Base-by-base conservation (phyloP, 768 basidiomycete species). In the Leccinum broughii region DNA sequence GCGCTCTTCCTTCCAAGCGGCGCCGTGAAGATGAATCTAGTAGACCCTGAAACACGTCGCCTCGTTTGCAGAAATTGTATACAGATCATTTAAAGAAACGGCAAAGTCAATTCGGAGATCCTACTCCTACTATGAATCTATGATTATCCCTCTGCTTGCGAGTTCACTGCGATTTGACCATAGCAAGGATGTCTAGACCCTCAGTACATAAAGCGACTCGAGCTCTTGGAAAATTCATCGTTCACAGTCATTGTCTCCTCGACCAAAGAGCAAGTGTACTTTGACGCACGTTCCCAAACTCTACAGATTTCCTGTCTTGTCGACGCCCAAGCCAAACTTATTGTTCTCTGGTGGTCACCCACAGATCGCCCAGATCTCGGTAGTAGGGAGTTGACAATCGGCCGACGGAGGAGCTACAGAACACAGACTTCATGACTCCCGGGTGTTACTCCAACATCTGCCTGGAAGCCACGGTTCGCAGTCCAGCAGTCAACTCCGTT, bases 291-390 rank as follows among this genome's bases (percentile, higher is more conserved):
- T 90, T 51, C 83, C 88, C 30, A 90, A 89, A 68, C 80, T 95
- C 24, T 70, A 80, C 8, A 90, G 88, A 69, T 96, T 96, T 77
- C 97, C 97, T 0, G 82, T 97, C 54, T 77, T 98, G 61, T 86
- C 87, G 6, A 92, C 95, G 87, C 82, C 87, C n/a, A 89, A 77
- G 81, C 86, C n/a, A 89, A 81, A 63, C 95, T 98, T 67, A 86
- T 92, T 69, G 80, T 98, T 3, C 79, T 99, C 3, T 99, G 97
- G 97, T 99, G 97, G 97, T 96, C 97, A 13, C 83, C 89, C 3
- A 85, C 88, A 3, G 86, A 92, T 30, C 83, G 84, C 20, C 95
- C 96, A 4, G 97, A 99, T 75, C 81, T 98, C 0, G 97, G 96
- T 35, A 96, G 97, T 4, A 83, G 89, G 53, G 95, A 99, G 71